Base-by-base conservation (phyloP, 148 eudicot species). In the Beta vulgaris region DNA sequence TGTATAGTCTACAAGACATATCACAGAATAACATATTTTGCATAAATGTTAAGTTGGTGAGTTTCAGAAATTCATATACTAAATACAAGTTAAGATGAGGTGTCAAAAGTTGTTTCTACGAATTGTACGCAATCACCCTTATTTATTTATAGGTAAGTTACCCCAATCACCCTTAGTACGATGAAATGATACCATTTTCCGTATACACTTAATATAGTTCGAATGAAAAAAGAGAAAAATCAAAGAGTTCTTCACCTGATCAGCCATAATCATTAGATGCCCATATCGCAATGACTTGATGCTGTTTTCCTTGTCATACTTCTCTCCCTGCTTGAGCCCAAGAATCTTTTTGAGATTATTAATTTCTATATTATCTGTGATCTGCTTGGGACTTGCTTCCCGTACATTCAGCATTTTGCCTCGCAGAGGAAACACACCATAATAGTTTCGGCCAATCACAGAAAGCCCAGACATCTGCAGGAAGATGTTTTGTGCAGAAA, bases 371-470 rank as follows among this genome's bases (percentile, higher is more conserved):
- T 95, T 95, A 16, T 92, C 90, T 74, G 84, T 66, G 31, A 95
- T 76, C 84, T 95, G 99, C 43, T 85, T 86, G 74, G 84, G 87
- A 76, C 84, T 92, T 73, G 99, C 99, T 90, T 95, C 99, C 87
- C 99, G 88, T 61, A 95, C 99, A 87, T 95, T 95, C 48, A 92
- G 92, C 86, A 95, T 69, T 81, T 95, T 95, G 49, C 99, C 99
- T 79, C 92, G 87, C 71, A 95, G 82, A 25, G 99, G 99, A 74
- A 95, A 95, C 67, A 92, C 97, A 15, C 99, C 99, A 77, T 87
- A 95, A 23, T 69, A 67, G 42, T 88, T 70, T 54, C 90, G 83
- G 23, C 94, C 94, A 49, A 92, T 92, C 7, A 84, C 92, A 69
- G 88, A 79, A 15, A 92, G 78, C 37, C 97, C 97, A 77, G 97